These are phyloP conservation scores for Calycina herbarum DNA, from an alignment of 2,329 filamentous ascomycete species.

Conservation along the genomic window DNA sequence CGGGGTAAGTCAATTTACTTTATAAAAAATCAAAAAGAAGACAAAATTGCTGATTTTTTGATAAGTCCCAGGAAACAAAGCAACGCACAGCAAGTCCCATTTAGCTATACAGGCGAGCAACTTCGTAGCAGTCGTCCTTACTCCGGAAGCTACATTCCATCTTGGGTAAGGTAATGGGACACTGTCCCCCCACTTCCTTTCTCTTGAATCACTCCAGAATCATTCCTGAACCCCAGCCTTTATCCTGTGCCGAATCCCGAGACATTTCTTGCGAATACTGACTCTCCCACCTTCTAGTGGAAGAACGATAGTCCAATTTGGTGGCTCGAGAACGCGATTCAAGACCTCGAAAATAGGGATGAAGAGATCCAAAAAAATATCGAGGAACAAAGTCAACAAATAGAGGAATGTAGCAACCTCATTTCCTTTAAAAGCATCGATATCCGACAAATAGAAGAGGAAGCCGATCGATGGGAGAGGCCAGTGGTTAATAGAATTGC, in stretches of 20 bases:
- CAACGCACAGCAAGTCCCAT: not conserved
- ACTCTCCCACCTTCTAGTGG: not conserved
- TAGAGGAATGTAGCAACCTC: not conserved
- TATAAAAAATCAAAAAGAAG: not conserved
- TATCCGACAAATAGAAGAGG: not conserved
- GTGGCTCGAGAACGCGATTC: not conserved
- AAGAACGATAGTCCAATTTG: not conserved
- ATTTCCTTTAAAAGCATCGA: not conserved
- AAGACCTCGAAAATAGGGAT: not conserved
- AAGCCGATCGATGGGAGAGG: not conserved
- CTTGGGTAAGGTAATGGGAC: not conserved
- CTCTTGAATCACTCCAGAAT: no score
- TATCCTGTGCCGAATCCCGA: no score
- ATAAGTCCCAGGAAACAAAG: not conserved
- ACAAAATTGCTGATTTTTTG: not conserved
- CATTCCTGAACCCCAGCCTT: no score
- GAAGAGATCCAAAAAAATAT: not conserved
- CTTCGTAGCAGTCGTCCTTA: not conserved
- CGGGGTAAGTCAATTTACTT: not conserved
- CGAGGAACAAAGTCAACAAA: not conserved
- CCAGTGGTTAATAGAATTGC: not conserved
- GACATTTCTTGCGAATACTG: no score
- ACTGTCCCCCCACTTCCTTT: no score
- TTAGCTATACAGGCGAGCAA: conserved; percentile 1
- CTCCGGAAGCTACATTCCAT: not conserved